A percentile compares a stretch with the other conserved stretches of the same genome.
Conservation (phyloP, 208 protist species). For the Leishmania martiniquensis region DNA sequence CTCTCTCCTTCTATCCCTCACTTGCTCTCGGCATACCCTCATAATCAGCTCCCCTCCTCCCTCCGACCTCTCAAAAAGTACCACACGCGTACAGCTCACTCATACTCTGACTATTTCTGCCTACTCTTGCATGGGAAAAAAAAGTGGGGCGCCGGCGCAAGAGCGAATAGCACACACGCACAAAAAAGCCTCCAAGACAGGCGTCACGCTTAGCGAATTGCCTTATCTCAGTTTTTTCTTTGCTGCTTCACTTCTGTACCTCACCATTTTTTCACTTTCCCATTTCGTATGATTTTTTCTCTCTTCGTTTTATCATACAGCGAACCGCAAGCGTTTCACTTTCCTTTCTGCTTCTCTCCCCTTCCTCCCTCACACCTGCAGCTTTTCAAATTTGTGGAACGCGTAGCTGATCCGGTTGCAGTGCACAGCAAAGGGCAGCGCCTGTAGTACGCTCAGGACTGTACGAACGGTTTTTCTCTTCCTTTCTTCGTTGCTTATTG, state of each 20-base stretch:
- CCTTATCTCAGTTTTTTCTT: background rate
- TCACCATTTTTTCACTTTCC: background rate
- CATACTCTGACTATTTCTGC: background rate
- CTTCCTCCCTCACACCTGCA: background rate
- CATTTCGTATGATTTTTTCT: background rate
- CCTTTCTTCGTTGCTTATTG: background rate
- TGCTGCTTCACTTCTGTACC: background rate
- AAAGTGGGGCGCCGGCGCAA: background rate
- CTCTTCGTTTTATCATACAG: background rate
- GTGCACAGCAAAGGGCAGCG: background rate
- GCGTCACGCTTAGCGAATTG: too few species aligned
- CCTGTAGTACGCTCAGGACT: background rate
- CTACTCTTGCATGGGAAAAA: background rate
- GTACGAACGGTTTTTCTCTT: background rate
- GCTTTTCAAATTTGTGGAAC: background rate
- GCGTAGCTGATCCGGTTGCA: background rate
- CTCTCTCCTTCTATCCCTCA: background rate
- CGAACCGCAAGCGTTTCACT: background rate
- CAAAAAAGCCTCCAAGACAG: too few species aligned
- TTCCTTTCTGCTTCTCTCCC: background rate
- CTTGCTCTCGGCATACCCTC: background rate
- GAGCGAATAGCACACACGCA: background rate
- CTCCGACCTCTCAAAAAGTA: background rate
- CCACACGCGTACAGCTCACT: background rate
- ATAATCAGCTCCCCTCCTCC: background rate